A percentile compares a stretch with the other conserved stretches of the same genome.
Evolutionary conservation across 1,284 basidiomycete species (phyloP).

Genomic region (Fistulinella cinereoalba): DNA sequence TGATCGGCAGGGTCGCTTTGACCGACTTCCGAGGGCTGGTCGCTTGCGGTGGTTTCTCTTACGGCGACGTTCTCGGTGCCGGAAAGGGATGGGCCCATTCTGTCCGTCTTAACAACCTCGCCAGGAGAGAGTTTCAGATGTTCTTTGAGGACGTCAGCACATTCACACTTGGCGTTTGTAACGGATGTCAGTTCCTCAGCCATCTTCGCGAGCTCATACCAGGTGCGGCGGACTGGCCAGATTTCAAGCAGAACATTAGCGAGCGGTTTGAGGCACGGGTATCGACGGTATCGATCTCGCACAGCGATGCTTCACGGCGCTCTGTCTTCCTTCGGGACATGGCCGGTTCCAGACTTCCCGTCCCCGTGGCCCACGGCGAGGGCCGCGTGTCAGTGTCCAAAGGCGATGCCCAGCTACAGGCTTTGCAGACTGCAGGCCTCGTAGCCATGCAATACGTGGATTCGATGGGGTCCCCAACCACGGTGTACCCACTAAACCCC

Average conservation of each 20-base stretch:
- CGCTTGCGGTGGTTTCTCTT: constrained; percentile 98
- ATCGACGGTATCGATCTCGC: constrained; percentile 75
- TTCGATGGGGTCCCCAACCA: constrained; percentile 60
- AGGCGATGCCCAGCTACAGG: constrained; percentile 38
- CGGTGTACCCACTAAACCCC: constrained; percentile 89
- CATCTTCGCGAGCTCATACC: constrained; percentile 87
- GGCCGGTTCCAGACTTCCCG: constrained; percentile 83
- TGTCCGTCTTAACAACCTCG: constrained; percentile 76
- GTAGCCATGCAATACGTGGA: constrained; percentile 81
- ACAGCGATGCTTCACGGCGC: constrained; percentile 48
- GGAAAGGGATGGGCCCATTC: constrained; percentile 98
- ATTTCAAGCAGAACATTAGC: constrained; percentile 86
- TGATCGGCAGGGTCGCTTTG: constrained; percentile 68
- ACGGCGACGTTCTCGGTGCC: constrained; percentile 96
- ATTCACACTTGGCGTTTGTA: constrained; percentile 95
- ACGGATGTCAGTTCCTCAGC: constrained; percentile 96
- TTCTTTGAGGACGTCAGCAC: constrained; percentile 85
- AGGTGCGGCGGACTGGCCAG: constrained; percentile 84
- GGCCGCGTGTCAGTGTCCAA: constrained; percentile 75
- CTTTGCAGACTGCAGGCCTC: constrained; percentile 50
- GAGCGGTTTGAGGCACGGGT: constrained; percentile 92
- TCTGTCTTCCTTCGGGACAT: constrained; percentile 90
- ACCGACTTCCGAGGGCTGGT: constrained; percentile 81
- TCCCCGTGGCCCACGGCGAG: constrained; percentile 96
- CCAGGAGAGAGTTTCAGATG: constrained; percentile 69